Percentiles rank a stretch among this genome's conserved stretches.
Conservation (phyloP, 768 basidiomycete genomes). For the Russula griseocarnosa region DNA sequence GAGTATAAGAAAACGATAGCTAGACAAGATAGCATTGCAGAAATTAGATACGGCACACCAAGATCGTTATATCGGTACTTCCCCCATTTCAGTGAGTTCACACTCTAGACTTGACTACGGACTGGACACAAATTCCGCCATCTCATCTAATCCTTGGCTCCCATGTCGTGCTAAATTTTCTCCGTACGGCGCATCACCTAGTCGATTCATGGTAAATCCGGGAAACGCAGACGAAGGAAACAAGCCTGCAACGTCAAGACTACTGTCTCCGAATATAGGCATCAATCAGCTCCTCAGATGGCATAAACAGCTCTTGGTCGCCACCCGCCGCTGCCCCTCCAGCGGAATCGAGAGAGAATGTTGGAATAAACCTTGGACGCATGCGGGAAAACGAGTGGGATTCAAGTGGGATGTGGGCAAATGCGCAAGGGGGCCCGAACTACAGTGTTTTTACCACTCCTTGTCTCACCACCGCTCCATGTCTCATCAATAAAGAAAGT, state of each 20-base stretch:
- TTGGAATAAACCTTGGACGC: no score
- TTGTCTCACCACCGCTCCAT: no score
- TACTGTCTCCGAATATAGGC: constrained; percentile 20
- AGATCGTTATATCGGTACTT: not conserved
- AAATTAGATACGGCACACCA: not conserved
- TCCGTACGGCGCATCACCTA: not conserved
- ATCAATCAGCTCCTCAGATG: constrained; percentile 22
- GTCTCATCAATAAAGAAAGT: no score
- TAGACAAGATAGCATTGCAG: not conserved
- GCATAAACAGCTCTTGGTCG: constrained; percentile 1
- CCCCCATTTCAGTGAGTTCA: not conserved
- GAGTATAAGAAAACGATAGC: not conserved
- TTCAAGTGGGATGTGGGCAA: no score
- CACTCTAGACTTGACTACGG: not conserved
- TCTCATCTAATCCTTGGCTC: constrained; percentile 3
- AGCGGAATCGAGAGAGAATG: constrained; percentile 1
- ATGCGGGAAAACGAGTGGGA: no score
- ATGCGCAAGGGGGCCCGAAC: no score
- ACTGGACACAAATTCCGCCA: not conserved
- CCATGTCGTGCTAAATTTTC: not conserved
- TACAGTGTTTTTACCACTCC: no score
- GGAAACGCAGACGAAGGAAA: constrained; percentile 2
- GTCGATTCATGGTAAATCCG: not conserved
- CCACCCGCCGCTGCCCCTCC: not conserved
- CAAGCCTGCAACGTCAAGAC: constrained; percentile 10